Evolutionary conservation across 2,329 filamentous ascomycete genomes (phyloP), one percentile per base, ranked within the genome.

Genomic region (Leptographium lundbergii): DNA sequence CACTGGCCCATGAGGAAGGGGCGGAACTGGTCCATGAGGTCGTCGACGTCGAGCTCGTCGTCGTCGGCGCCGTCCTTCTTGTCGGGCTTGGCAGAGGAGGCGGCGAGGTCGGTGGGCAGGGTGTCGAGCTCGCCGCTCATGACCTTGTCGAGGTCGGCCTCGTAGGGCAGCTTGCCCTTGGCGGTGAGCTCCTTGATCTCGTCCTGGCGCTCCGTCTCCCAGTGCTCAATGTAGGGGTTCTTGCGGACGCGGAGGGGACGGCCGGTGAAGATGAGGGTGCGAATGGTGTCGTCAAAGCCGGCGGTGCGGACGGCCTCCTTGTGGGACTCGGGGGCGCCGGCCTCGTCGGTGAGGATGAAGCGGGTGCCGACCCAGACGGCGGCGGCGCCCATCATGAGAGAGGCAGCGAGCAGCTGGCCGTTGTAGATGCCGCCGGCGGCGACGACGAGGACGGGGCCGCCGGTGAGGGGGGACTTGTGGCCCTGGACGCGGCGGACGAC

Each of bases 231-330:
- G 75, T 99, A 99, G 7, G 87, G 74, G 78, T 97, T 99, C 71
- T 83, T 94, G 71, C 91, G 87, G 61, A 99, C 94, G 66, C 94
- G 89, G 70, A 99, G 80, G 42, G 94, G 94, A 60, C 94, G 89
- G 59, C 94, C 94, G 60, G 94, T 99, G 82, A 97, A 99, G 77
- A 99, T 99, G 73, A 97, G 89, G 56, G 94, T 99, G 71, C 90
- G 88, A 71, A 97, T 78, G 69, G 95, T 99, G 75, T 99, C 94
- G 74, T 97, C 91, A 72, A 94, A 96, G 66, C 88, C 84, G 57
- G 94, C 84, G 51, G 92, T 96, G 69, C 85, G 84, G 66, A 99
- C 94, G 62, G 92, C 90, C 70, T 99, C 92, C 78, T 97, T 94
- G 81, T 99, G 92, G 54, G 88, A 83, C 73, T 90, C 86, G 66